Evolutionary conservation across 2,329 filamentous ascomycete genomes (phyloP).

Genomic region (Neonectria sp.): DNA sequence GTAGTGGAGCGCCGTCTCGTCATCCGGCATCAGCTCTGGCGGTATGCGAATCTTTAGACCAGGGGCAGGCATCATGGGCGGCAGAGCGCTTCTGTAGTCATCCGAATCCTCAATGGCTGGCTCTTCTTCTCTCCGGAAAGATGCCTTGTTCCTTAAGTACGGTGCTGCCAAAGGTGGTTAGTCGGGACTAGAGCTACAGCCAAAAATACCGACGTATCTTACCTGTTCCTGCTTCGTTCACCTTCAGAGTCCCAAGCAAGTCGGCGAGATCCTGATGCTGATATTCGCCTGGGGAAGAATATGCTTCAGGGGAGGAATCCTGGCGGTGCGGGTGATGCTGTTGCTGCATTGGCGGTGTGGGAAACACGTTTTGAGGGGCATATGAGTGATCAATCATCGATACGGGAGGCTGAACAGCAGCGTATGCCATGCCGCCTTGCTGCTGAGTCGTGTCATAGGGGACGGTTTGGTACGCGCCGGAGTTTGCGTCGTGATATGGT

Average conservation of each 20-base stretch:
- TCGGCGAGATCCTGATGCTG: constrained; percentile 82
- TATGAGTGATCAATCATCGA: constrained; percentile 68
- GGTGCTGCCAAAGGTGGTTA: constrained; percentile 70
- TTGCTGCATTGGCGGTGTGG: constrained; percentile 63
- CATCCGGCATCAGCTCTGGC: constrained; percentile 91
- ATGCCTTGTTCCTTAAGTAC: constrained; percentile 80
- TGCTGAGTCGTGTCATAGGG: constrained; percentile 62
- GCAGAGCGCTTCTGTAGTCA: constrained; percentile 80
- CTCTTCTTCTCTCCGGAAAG: constrained; percentile 67
- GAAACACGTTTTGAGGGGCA: constrained; percentile 64
- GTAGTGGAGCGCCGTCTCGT: constrained; percentile 85
- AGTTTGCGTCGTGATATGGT: constrained; percentile 63
- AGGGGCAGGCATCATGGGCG: constrained; percentile 76
- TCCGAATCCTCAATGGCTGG: constrained; percentile 80
- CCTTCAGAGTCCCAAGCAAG: constrained; percentile 87
- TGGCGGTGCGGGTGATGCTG: constrained; percentile 41
- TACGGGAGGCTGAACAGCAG: constrained; percentile 64
- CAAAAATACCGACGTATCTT: constrained; percentile 52
- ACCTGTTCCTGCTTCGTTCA: constrained; percentile 91
- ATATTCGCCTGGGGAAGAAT: constrained; percentile 75
- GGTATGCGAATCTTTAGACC: constrained; percentile 90
- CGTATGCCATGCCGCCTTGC: constrained; percentile 68
- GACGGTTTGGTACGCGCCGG: constrained; percentile 62
- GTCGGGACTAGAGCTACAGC: constrained; percentile 29
- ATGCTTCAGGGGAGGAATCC: constrained; percentile 63